Evolutionary conservation across 140 eudicot species (phyloP), one percentile per base, ranked within the genome.

Genomic region (Senecio squalidus): DNA sequence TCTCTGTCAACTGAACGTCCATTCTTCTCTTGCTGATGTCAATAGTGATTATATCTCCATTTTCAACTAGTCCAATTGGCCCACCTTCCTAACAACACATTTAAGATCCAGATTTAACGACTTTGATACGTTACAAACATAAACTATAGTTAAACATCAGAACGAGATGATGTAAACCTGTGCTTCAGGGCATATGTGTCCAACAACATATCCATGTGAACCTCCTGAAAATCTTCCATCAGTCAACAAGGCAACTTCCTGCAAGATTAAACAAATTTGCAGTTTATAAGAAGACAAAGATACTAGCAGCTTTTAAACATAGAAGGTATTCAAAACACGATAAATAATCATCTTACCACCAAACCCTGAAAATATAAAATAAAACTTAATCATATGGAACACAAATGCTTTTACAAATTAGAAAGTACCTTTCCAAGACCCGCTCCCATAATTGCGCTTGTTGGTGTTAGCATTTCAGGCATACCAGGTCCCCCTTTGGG

Each of bases 401-500:
- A 9, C 41, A n/a, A n/a, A n/a, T n/a, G 3, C n/a, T 43, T 14
- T 16, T 15, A 11, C 18, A 41, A 41, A 67, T 10, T 16, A 49
- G 28, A 30, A 25, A 23, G 58, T 76, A 85, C 98, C 96, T 92
- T 92, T 5, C 98, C 99, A 29, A 93, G 90, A 45, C 99, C 99
- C 22, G 99, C 99, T 4, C 99, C 99, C 99, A 93, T 88, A 20
- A 93, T 93, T 29, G 99, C 99, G 6, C 16, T 41, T 41, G 20
- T 41, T 41, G 16, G 18, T 13, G 16, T 41, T 78, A 93, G 76
- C 99, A 93, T 93, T 68, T 93, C 99, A 3, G 99, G 99, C 99
- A 93, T 93, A 45, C 99, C 99, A 0, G 99, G 99, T 4, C 99
- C 99, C 9, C 99, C 99, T 71, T 93, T 93, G 16, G 99, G 99